Evolutionary conservation across 805 yeast species (phyloP), one percentile per base, ranked within the genome.

Genomic region (Isabelozyma rhagii): DNA sequence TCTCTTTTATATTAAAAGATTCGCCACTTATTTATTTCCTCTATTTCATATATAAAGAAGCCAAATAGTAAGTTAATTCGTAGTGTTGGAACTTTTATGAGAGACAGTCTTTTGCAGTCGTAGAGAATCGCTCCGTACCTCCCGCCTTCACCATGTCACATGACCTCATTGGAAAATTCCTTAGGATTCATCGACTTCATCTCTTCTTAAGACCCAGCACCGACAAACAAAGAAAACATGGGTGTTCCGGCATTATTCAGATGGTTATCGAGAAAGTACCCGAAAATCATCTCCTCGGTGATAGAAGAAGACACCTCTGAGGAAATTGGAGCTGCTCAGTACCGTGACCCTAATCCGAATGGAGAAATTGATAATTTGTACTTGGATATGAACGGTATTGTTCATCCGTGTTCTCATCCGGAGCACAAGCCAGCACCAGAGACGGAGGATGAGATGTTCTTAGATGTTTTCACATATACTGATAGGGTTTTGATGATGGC

Each of bases 351-450:
- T 10, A 94, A 94, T 65, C 96, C 96, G 3, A 94, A 94, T 68
- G 99, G 98, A 27, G 99, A 94, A 70, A 72, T 91, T 44, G 98
- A 94, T 65, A 94, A 94, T 64, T 69, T 94, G 46, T 94, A 94
- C 64, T 75, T 94, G 54, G 99, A 94, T 71, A 94, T 94, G 99
- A 94, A 94, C 65, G 99, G 98, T 74, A 94, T 94, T 62, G 99
- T 94, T 4, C 99, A 94, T 74, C 99, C 99, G 1, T 94, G 98
- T 75, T 87, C 97, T 2, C 99, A 94, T 67, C 99, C 99, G 0
- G 99, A 93, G 62, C 88, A 93, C 57, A 86, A 86, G 57, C 97
- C 97, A 0, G 86, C 99, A 0, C 99, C 99, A 10, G 96, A 85
- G 58, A 91, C 93, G 0, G 99, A 94, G 62, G 97, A 91, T 52